Conservation (phyloP, 306 rosid genomes). For the Begonia peltatifolia region DNA sequence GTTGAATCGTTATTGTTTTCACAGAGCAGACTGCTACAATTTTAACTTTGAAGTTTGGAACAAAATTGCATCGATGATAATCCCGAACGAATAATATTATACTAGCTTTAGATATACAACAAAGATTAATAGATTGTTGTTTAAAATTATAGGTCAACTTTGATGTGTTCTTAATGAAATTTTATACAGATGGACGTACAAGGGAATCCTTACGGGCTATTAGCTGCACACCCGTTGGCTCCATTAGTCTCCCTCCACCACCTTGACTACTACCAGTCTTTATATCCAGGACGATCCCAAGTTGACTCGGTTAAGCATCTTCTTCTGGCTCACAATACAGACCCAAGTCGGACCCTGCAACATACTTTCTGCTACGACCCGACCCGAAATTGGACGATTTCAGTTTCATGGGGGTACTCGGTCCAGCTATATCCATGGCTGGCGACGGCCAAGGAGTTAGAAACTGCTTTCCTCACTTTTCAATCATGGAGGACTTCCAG, state of each 20-base stretch:
- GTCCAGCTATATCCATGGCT: conserved; percentile 38
- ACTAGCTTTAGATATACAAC: too few species aligned
- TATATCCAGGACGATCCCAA: conserved; percentile 31
- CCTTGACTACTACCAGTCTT: conserved; percentile 33
- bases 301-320: conserved; percentile 20
- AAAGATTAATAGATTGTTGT: too few species aligned
- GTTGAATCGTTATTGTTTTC: too few species aligned
- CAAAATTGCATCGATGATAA: too few species aligned
- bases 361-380: conserved; percentile 41
- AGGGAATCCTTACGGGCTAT: conserved; percentile 44
- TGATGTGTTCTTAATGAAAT: too few species aligned
- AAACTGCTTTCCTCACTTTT: conserved; percentile 29
- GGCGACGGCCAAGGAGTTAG: conserved; percentile 29
- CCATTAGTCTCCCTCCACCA: conserved; percentile 78
- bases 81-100: too few species aligned
- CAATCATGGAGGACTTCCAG: conserved; percentile 28
- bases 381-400: conserved; percentile 46
- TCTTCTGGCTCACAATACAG: conserved; percentile 10
- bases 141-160: too few species aligned
- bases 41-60: too few species aligned
- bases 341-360: conserved; percentile 53
- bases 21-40: too few species aligned
- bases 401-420: conserved; percentile 67
- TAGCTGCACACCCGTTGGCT: conserved; percentile 60
- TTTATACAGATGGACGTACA: conserved; percentile 36